Evolutionary conservation across 169 alveolate species (phyloP).

Genomic region (Toxoplasma gondii): DNA sequence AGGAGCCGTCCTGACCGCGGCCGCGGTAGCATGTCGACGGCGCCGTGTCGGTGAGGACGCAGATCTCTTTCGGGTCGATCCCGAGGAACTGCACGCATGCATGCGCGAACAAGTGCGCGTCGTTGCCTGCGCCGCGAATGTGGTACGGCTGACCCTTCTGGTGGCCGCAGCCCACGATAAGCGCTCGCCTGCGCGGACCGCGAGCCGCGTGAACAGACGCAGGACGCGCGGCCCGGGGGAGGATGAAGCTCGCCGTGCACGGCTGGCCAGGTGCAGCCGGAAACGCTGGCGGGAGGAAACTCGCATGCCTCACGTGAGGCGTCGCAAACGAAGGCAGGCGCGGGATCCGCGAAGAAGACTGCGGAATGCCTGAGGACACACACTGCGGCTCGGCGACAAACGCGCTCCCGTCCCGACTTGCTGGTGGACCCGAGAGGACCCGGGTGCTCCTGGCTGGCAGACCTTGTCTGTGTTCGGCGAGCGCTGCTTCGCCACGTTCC

Average conservation of each 20-base stretch:
- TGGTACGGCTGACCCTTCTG: slow-evolving; percentile 71
- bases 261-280: neutral
- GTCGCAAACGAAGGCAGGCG: neutral
- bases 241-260: neutral
- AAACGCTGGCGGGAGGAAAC: neutral
- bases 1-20: slow-evolving; percentile 68
- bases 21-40: slow-evolving; percentile 81
- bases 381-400: neutral
- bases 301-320: neutral
- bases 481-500: neutral
- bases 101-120: slow-evolving; percentile 86
- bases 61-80: slow-evolving; percentile 81
- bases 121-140: slow-evolving; percentile 89
- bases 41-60: slow-evolving; percentile 82
- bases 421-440: neutral
- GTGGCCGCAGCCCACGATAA: slow-evolving; percentile 88
- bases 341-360: neutral
- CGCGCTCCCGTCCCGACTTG: neutral
- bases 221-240: neutral
- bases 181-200: slow-evolving; percentile 78
- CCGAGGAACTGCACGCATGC: slow-evolving; percentile 83
- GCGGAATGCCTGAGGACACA: neutral
- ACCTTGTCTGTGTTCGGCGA: neutral
- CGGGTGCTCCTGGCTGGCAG: neutral
- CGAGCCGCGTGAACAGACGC: neutral